phyloP scores from a whole-genome alignment of 805 yeast genomes.

The Kazachstania bromeliacearum region DNA sequence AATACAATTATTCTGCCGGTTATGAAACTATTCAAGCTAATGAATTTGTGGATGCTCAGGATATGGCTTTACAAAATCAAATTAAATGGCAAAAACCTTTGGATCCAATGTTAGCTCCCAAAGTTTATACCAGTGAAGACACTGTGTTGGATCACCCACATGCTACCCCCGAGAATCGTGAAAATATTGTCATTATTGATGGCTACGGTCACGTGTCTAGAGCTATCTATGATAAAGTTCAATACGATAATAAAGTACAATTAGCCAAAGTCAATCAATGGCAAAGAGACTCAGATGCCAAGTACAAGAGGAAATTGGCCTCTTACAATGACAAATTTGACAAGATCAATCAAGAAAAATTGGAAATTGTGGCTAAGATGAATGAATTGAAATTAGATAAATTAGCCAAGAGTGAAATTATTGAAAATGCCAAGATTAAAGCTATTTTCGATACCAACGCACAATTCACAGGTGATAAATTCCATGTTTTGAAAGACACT shows the following conservation, averaged over 20 bases:
- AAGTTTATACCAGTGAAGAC: slow-evolving; percentile 6
- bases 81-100: slow-evolving; percentile 8
- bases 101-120: slow-evolving; percentile 11
- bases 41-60: slow-evolving; percentile 7
- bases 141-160: slow-evolving; percentile 1
- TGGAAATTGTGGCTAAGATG: slow-evolving; percentile 15
- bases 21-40: slow-evolving; percentile 2
- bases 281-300: slow-evolving; percentile 9
- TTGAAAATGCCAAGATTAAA: slow-evolving; percentile 17
- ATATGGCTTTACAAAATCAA: slow-evolving; percentile 3
- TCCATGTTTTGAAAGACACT: slow-evolving; percentile 20
- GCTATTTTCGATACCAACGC: slow-evolving; percentile 17
- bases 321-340: slow-evolving; percentile 16
- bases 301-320: slow-evolving; percentile 14
- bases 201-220: slow-evolving; percentile 22
- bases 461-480: slow-evolving; percentile 14
- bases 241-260: slow-evolving; percentile 18
- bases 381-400: slow-evolving; percentile 16
- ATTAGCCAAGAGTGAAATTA: slow-evolving; percentile 18
- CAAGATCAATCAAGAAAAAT: slow-evolving; percentile 15
- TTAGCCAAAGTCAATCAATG: slow-evolving; percentile 13
- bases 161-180: slow-evolving; percentile 27
- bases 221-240: slow-evolving; percentile 22
- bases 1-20: background rate
- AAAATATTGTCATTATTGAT: slow-evolving; percentile 19